A percentile compares a stretch with the other conserved stretches of the same genome.
Evolutionary conservation across 2,329 filamentous ascomycete genomes (phyloP).

Genomic region (Hymenoscyphus salicellus): DNA sequence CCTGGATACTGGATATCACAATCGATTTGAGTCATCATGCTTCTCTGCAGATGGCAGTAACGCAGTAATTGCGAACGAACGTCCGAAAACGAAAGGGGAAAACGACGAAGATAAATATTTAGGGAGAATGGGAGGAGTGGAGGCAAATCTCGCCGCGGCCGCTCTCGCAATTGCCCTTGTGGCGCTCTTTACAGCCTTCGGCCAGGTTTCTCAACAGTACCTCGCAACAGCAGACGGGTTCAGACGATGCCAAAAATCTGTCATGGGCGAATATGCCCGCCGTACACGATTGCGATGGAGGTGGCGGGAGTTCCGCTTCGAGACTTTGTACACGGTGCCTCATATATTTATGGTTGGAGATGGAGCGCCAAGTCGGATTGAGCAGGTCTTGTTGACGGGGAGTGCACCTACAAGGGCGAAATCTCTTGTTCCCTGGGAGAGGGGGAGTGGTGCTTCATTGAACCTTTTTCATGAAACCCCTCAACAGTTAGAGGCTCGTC

Average conservation of each 20-base stretch:
- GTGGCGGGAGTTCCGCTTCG: slow-evolving; percentile 35
- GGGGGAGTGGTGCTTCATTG: background rate
- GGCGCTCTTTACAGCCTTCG: slow-evolving; percentile 32
- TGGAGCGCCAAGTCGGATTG: slow-evolving; percentile 11
- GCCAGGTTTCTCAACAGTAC: slow-evolving; percentile 34
- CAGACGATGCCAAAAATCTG: slow-evolving; percentile 33
- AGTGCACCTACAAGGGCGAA: slow-evolving; percentile 14
- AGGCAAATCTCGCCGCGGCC: slow-evolving; percentile 7
- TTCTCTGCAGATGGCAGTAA: too few species aligned
- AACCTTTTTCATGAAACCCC: background rate
- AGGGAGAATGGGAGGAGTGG: background rate
- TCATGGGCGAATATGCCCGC: slow-evolving; percentile 33
- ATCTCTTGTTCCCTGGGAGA: slow-evolving; percentile 13
- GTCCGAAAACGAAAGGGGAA: too few species aligned
- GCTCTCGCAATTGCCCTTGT: slow-evolving; percentile 35
- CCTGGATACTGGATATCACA: too few species aligned
- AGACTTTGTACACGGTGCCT: slow-evolving; percentile 33
- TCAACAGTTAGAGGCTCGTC: background rate
- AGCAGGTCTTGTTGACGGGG: slow-evolving; percentile 18
- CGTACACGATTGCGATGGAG: slow-evolving; percentile 28
- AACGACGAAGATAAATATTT: background rate
- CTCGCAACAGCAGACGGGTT: slow-evolving; percentile 37
- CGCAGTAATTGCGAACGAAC: too few species aligned
- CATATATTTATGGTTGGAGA: slow-evolving; percentile 25
- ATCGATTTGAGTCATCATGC: too few species aligned